Percentiles rank a stretch among this genome's conserved stretches.
These are phyloP conservation scores for Chlorella sp. DNA, from an alignment of 139 green algal species.

Conservation along the genomic window DNA sequence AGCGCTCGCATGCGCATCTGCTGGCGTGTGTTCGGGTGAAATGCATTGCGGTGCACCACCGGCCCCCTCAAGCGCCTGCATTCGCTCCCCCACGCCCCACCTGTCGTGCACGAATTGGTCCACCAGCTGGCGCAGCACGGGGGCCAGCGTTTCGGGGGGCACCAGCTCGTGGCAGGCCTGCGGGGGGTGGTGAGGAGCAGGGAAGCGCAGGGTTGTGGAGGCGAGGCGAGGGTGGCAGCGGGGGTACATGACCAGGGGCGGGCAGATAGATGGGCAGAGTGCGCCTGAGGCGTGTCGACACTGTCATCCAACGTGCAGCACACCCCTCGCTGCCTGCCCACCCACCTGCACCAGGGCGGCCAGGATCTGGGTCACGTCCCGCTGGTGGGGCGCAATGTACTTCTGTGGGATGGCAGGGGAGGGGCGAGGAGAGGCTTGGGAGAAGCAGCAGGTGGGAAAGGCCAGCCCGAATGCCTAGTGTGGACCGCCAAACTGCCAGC, in stretches of 20 bases:
- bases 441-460: too few species aligned
- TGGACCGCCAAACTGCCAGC: too few species aligned
- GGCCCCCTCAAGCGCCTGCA: too few species aligned
- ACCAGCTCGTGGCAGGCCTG: slow-evolving; percentile 93
- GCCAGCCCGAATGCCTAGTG: too few species aligned
- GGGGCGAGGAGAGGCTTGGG: not conserved
- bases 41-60: too few species aligned
- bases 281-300: too few species aligned
- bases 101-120: slow-evolving; percentile 97
- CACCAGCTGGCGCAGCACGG: slow-evolving; percentile 93
- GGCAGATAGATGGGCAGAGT: not conserved
- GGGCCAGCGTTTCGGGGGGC: slow-evolving; percentile 89
- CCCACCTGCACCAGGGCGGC: slow-evolving; percentile 72
- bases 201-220: too few species aligned
- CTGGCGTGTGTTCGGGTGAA: too few species aligned
- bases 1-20: too few species aligned
- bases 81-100: not conserved
- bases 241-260: too few species aligned
- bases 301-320: too few species aligned
- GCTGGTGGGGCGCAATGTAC: slow-evolving; percentile 83
- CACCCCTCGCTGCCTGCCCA: not conserved
- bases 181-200: not conserved
- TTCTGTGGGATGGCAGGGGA: slow-evolving; percentile 77
- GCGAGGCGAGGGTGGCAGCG: too few species aligned
- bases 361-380: slow-evolving; percentile 90